These are phyloP conservation scores for Flueggea neowawraea DNA, from an alignment of 441 rosid species.

Conservation along the genomic window DNA sequence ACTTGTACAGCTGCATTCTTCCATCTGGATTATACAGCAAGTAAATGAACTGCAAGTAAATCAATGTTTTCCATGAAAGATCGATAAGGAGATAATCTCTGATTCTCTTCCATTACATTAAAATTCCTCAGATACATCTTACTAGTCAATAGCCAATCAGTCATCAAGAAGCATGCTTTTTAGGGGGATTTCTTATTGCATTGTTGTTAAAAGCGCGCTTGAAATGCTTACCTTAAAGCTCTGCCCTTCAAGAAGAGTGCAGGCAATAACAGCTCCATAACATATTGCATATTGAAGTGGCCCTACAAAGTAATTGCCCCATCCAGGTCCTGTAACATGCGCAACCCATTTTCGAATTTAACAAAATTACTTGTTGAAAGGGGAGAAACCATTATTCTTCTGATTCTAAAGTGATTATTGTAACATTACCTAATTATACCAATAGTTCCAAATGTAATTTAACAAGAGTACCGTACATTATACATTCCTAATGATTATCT, in stretches of 20 bases:
- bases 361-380: no score
- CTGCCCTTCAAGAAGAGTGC: slow-evolving; percentile 46
- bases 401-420: no score
- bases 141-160: no score
- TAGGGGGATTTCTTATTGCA: background rate
- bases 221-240: slow-evolving; percentile 40
- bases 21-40: slow-evolving; percentile 37
- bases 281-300: slow-evolving; percentile 53
- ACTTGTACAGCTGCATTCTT: slow-evolving; percentile 44
- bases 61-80: background rate
- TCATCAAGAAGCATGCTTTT: background rate
- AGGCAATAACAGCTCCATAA: slow-evolving; percentile 46
- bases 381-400: no score
- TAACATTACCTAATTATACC: no score
- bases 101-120: no score
- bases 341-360: background rate
- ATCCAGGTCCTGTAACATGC: slow-evolving; percentile 36
- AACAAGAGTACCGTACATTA: no score
- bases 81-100: no score
- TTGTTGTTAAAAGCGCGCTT: background rate
- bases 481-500: background rate
- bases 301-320: slow-evolving; percentile 57
- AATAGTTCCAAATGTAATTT: no score
- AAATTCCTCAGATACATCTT: no score
- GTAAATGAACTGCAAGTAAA: slow-evolving; percentile 43